Conservation (phyloP, 257 asterid genomes). For the Catharanthus roseus region DNA sequence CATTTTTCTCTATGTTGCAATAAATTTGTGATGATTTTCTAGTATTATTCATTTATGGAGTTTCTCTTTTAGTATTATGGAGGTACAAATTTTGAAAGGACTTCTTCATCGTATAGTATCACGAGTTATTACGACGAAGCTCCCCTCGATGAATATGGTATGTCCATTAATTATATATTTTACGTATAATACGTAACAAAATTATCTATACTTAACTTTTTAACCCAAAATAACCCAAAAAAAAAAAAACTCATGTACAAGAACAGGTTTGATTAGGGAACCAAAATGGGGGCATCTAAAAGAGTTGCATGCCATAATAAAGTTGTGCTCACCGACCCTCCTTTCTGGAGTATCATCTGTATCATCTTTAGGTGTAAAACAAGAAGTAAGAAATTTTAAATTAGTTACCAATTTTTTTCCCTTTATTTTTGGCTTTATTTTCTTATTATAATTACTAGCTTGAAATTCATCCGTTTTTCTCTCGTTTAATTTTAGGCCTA, state of each 20-base stretch:
- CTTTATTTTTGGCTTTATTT: too few species aligned
- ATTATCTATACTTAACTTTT: background rate
- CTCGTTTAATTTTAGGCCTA: conserved; percentile 47
- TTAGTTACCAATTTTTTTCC: background rate
- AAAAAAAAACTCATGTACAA: background rate
- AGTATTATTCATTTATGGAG: background rate
- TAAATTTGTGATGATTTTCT: background rate
- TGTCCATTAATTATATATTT: conserved; percentile 5
- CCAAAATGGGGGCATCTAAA: conserved; percentile 86
- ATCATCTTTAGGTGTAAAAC: conserved; percentile 45
- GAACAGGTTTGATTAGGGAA: conserved; percentile 62
- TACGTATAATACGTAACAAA: background rate
- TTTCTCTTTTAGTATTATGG: conserved; percentile 53
- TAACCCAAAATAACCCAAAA: too few species aligned
- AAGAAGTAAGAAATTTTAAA: conserved; percentile 45
- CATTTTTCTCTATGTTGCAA: too few species aligned
- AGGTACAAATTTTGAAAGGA: conserved; percentile 77
- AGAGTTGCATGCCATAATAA: conserved; percentile 64
- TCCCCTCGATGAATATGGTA: conserved; percentile 79
- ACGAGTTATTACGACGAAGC: conserved; percentile 84
- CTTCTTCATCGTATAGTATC: conserved; percentile 63
- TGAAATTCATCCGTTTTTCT: too few species aligned
- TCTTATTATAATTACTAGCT: too few species aligned
- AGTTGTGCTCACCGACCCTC: conserved; percentile 43
- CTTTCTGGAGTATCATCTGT: conserved; percentile 42